Percentiles rank a stretch among this genome's conserved stretches.
These are phyloP conservation scores for Suillus placidus DNA, from an alignment of 768 basidiomycete genomes.

Conservation along the genomic window DNA sequence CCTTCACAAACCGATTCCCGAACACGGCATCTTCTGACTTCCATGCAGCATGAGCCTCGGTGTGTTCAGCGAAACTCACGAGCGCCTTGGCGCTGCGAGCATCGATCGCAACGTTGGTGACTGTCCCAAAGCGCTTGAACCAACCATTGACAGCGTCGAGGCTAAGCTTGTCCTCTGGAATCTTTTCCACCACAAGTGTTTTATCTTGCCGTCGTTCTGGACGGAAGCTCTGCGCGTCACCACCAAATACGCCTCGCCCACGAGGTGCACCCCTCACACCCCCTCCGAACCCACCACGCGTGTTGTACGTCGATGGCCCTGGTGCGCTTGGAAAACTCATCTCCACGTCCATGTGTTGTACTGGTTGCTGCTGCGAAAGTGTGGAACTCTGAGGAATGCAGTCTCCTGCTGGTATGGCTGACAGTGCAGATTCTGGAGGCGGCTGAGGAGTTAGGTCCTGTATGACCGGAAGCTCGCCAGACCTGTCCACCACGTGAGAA, in stretches of 20 bases:
- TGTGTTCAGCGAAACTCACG: slow-evolving; percentile 83
- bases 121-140: slow-evolving; percentile 91
- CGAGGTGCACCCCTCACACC: slow-evolving; percentile 48
- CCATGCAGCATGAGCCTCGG: slow-evolving; percentile 87
- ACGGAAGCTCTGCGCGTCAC: slow-evolving; percentile 66
- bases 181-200: slow-evolving; percentile 92
- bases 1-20: slow-evolving; percentile 90
- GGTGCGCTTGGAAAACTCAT: slow-evolving; percentile 37
- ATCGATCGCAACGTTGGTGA: slow-evolving; percentile 92
- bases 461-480: slow-evolving; percentile 81
- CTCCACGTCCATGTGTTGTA: slow-evolving; percentile 37
- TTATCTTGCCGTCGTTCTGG: slow-evolving; percentile 71
- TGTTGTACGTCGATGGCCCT: slow-evolving; percentile 19
- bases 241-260: slow-evolving; percentile 61
- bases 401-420: slow-evolving; percentile 30
- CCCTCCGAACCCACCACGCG: slow-evolving; percentile 35
- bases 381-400: not conserved
- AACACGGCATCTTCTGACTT: slow-evolving; percentile 95
- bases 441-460: slow-evolving; percentile 75
- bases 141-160: slow-evolving; percentile 80
- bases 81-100: slow-evolving; percentile 73
- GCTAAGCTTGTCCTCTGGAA: slow-evolving; percentile 80
- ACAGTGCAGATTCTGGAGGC: slow-evolving; percentile 35
- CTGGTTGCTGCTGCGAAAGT: slow-evolving; percentile 17
- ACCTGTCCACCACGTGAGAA: slow-evolving; percentile 42